Evolutionary conservation across 176 grass and related monocot genomes (phyloP).

Genomic region (Aegilops longissima): DNA sequence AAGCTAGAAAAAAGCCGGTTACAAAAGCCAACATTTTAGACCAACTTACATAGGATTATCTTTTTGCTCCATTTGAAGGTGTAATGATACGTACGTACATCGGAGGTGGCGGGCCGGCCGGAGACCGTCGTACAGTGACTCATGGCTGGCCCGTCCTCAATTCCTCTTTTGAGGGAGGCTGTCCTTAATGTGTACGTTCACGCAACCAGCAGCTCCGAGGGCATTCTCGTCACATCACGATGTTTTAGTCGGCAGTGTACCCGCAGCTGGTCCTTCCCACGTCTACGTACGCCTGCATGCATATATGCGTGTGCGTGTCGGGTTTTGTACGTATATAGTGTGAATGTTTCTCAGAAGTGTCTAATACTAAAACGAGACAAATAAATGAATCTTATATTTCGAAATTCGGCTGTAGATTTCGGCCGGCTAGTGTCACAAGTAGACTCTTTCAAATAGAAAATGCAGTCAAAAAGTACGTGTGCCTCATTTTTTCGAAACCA

Average conservation of each 20-base stretch:
- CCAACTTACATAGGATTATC: background rate
- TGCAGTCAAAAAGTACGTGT: too few species aligned
- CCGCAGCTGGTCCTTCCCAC: background rate
- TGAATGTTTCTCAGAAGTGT: background rate
- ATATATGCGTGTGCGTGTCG: background rate
- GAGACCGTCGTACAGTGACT: background rate
- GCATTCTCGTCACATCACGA: background rate
- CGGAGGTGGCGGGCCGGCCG: background rate
- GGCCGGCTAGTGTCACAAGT: too few species aligned
- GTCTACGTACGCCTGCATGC: background rate
- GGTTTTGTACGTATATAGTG: background rate
- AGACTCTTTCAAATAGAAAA: too few species aligned
- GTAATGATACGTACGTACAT: background rate
- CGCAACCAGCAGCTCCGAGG: too few species aligned
- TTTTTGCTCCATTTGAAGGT: background rate
- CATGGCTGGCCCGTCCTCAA: background rate
- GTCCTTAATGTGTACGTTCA: too few species aligned
- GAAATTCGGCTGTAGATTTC: too few species aligned
- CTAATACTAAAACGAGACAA: too few species aligned
- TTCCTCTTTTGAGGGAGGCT: background rate
- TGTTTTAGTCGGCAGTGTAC: background rate
- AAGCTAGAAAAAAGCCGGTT: background rate
- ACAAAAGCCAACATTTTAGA: background rate
- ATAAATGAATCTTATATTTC: too few species aligned
- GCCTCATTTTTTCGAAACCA: too few species aligned